A percentile compares a stretch with the other conserved stretches of the same genome.
phyloP scores from a whole-genome alignment of 2,329 filamentous ascomycete genomes.

The Cercospora citrullina region DNA sequence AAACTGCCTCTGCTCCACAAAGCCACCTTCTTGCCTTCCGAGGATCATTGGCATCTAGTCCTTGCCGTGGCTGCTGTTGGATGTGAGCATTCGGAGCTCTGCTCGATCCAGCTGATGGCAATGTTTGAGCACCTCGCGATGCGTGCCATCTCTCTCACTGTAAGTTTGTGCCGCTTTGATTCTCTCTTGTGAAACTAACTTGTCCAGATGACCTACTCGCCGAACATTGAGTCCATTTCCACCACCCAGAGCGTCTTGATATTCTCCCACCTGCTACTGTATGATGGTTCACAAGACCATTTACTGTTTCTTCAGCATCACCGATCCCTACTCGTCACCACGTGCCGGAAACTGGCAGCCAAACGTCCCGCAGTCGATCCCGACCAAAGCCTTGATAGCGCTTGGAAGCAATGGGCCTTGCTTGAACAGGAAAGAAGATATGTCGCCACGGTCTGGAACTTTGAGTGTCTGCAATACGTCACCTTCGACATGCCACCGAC shows the following conservation, averaged over 20 bases:
- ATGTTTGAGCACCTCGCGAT: conserved; percentile 15
- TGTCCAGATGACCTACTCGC: conserved; percentile 3
- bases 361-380: background rate
- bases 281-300: conserved; percentile 5
- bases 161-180: background rate
- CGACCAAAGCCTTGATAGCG: background rate
- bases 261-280: conserved; percentile 8
- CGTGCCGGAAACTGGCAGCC: conserved; percentile 3
- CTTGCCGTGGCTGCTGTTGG: conserved; percentile 13
- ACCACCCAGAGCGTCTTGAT: conserved; percentile 8
- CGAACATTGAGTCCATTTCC: conserved; percentile 5
- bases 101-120: conserved; percentile 9
- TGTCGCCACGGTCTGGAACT: conserved; percentile 6
- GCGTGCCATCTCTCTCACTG: conserved; percentile 11
- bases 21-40: conserved; percentile 10
- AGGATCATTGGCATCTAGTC: conserved; percentile 13
- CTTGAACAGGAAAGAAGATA: conserved; percentile 14
- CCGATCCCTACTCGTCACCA: conserved; percentile 5
- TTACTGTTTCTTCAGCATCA: conserved; percentile 10
- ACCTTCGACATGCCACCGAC: conserved; percentile 15
- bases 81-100: conserved; percentile 8
- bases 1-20: conserved; percentile 13
- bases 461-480: conserved; percentile 12
- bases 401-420: conserved; percentile 9
- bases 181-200: background rate